Evolutionary conservation across 352 stramenopile genomes (phyloP), one percentile per base, ranked within the genome.

Genomic region (Phytopythium boreale): DNA sequence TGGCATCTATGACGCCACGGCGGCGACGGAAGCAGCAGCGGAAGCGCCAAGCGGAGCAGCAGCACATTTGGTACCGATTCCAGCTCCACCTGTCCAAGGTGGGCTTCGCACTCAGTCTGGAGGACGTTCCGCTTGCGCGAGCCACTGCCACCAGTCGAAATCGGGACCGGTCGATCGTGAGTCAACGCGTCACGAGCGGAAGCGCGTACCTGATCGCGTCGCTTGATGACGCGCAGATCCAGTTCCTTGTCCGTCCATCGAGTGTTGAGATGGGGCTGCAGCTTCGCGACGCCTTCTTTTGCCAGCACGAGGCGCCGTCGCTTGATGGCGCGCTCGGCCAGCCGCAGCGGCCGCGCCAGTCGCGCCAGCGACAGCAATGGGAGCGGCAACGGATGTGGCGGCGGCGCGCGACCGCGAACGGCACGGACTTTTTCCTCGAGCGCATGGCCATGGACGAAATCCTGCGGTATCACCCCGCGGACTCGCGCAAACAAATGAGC

Each of bases 51-150:
- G 70, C 81, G 56, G 70, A 87, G 34, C 71, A 76, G 10, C 74
- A 90, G 49, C 85, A 90, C 39, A 90, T 93, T 63, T 81, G 86
- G 71, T 95, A 95, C 67, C 81, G 87, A 43, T 89, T 90, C 22
- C 82, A 90, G 34, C 72, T 93, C 41, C 69, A 67, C 17, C 63
- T 95, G 34, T 64, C 58, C 15, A 84, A 87, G 50, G 78, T 65
- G 22, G 82, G 78, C 56, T 82, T 93, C 46, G 69, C 68, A 0
- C 65, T 95, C 14, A 75, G 79, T 27, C 64, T 84, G 10, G 77
- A 88, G 22, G 68, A 74, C 26, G 58, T 65, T 34, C 67, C 62
- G 36, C 44, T 55, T 29, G 59, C 70, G 60, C 22, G 43, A 59
- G 31, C 26, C 20, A 29, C 56, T 8, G 11, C 36, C 0, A 19